Base-by-base conservation (phyloP, 2,329 filamentous ascomycete species). In the Madurella mycetomatis region DNA sequence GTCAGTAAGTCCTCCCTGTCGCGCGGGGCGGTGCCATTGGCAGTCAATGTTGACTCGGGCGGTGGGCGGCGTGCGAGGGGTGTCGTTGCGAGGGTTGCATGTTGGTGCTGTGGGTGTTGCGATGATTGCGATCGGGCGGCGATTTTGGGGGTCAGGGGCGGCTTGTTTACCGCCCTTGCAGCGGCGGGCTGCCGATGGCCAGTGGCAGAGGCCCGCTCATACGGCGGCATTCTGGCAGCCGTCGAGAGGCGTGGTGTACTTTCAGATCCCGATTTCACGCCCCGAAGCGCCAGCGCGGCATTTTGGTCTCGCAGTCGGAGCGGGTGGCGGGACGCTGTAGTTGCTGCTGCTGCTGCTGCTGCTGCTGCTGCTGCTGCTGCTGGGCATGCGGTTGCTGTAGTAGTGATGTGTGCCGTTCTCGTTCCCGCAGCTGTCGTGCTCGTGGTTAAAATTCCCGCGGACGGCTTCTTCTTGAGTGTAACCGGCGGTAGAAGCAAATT, bases 161-260 rank as follows among this genome's bases (percentile, higher is more conserved):
- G 64, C 56, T 76, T 74, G 65, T 70, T 74, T 65, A 74, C 60
- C 64, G 70, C 68, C 79, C 84, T 77, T 62, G 80, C 76, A 45
- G 91, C 82, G 55, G 84, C 80, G 50, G 89, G 87, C 73, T 78
- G 77, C 62, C 77, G 78, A 60, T 73, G 76, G 65, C 76, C 73
- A 66, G 74, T 75, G 68, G 69, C 52, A 39, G 53, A 49, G 51
- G 54, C 53, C 19, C 62, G 62, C 40, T 74, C 70, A 59, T 66
- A 63, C 7, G 58, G 45, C 53, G 69, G 68, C 72, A 73, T 74
- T 55, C 60, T 69, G 63, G 58, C 40, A 4, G 61, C 52, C 13
- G 59, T 53, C 17, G 60, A 42, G 32, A 54, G 39, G 40, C 47
- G 50, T 50, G 55, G 42, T 54, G 53, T 56, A 15, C 57, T 40